Conservation (phyloP, 345 rosid species). For the Gossypium stocksii region DNA sequence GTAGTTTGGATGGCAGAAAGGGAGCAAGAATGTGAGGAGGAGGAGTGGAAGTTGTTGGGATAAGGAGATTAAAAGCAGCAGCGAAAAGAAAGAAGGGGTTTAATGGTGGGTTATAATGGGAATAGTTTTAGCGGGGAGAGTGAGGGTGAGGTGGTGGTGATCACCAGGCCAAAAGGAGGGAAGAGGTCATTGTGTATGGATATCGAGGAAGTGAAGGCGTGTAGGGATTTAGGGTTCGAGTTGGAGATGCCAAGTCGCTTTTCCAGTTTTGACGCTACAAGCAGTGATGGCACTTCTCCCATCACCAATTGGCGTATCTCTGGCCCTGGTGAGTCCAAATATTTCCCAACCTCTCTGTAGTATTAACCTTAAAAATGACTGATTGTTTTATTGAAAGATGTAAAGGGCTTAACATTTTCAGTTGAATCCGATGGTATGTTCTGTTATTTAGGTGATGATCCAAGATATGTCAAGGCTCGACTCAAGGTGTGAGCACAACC, state of each 20-base stretch:
- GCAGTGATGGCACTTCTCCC: conserved; percentile 83
- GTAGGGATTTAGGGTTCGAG: conserved; percentile 85
- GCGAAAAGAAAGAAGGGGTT: conserved; percentile 19
- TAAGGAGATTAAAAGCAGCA: conserved; percentile 26
- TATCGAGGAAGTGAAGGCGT: conserved; percentile 78
- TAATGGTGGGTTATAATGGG: conserved; percentile 8
- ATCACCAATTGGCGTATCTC: conserved; percentile 80
- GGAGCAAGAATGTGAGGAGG: conserved; percentile 32
- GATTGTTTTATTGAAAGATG: not conserved
- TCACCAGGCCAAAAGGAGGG: conserved; percentile 83
- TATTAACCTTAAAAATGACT: not conserved
- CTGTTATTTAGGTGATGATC: conserved; percentile 66
- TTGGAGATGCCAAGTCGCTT: conserved; percentile 56
- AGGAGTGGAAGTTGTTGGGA: no score
- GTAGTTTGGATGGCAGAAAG: conserved; percentile 9
- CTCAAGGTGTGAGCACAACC: conserved; percentile 94
- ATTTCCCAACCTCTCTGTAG: not conserved
- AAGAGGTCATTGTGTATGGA: conserved; percentile 79
- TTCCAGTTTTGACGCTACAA: conserved; percentile 47
- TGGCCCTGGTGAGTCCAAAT: conserved; percentile 58
- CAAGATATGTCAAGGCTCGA: conserved; percentile 86
- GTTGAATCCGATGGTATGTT: not conserved
- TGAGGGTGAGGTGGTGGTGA: conserved; percentile 58
- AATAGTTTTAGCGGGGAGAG: conserved; percentile 52
- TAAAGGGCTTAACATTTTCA: not conserved